Evolutionary conservation across 805 yeast species (phyloP), one percentile per base, ranked within the genome.

Genomic region (Candida sithepensis): DNA sequence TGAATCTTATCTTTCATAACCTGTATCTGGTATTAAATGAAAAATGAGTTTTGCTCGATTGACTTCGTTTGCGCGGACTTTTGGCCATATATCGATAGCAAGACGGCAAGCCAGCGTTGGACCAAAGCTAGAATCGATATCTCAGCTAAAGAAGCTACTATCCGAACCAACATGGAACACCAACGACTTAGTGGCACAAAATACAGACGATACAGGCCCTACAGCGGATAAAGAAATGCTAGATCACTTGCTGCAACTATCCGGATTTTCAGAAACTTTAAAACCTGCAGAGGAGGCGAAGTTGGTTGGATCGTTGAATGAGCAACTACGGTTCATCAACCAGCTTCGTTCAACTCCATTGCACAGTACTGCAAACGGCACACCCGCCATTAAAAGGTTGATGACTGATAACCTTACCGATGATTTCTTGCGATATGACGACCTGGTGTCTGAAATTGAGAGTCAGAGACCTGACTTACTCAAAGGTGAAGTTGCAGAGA

Each of bases 291-390:
- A 72, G 33, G 62, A 69, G 20, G 48, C 51, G 3, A 55, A 54
- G 24, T 61, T 76, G 37, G 61, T 66, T 13, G 39, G 47, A 0
- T 68, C 72, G 1, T 57, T 81, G 42, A 65, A 67, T 34, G 72
- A 72, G 16, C 86, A 82, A 51, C 65, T 81, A 21, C 60, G 64
- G n/a, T 77, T 82, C 50, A 69, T 81, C 18, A 63, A 74, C 45
- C 72, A 73, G 40, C 61, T 82, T 41, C 74, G 73, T 43, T 50
- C 65, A 3, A 54, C 64, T n/a, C 60, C 61, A 4, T 3, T 47
- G 16, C 6, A n/a, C n/a, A 21, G n/a, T 3, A 39, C 33, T 8
- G 55, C 6, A 7, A n/a, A 6, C 4, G 34, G 8, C 14, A 13
- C 16, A 1, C 40, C 32, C 7, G 55, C 61, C 0, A 21, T 58